Base-by-base conservation (phyloP, 176 grass and related monocot species). In the Oryza australiensis region DNA sequence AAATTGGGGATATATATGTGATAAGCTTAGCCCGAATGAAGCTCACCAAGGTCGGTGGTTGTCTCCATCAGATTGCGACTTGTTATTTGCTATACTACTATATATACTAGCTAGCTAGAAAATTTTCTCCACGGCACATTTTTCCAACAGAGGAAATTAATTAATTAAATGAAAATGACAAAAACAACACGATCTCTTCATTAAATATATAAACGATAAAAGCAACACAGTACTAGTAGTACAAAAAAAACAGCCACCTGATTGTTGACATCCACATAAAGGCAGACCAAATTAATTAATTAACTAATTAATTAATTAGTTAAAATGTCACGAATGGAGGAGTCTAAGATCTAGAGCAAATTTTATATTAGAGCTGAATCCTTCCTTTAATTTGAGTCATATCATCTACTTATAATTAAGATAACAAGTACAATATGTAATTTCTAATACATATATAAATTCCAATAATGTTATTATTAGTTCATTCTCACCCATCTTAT, bases 191-290 rank as follows among this genome's bases (percentile, higher is more conserved):
- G 6, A 59, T 55, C 51, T 42, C 63, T 75, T 40, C 45, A 57
- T 10, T 42, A 37, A 49, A 84, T 60, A 2, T 60, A 41, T 57
- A 38, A 14, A 22, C 1, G 60, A 43, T 29, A 76, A 68, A 64
- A 66, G 23, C 16, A 4, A 55, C 34, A 67, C 3, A 67, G n/a
- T 2, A 38, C 0, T 38, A 40, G 5, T 38, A n/a, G 13, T n/a
- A 0, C 26, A 37, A 20, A 18, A 45, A 32, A 5, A 75, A 75
- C 1, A 55, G 11, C 41, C 34, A 18, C 4, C 27, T 69, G 64
- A 77, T 77, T 68, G 24, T 60, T 77, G 72, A 60, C 63, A 20
- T 59, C 18, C 64, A 76, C 1, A 41, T 5, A 30, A 57, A 67
- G 23, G 7, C 12, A 66, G 16, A 14, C 13, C 35, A 35, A 68